These are phyloP conservation scores for Pouteria campechiana DNA, from an alignment of 179 eudicot species.

Conservation along the genomic window DNA sequence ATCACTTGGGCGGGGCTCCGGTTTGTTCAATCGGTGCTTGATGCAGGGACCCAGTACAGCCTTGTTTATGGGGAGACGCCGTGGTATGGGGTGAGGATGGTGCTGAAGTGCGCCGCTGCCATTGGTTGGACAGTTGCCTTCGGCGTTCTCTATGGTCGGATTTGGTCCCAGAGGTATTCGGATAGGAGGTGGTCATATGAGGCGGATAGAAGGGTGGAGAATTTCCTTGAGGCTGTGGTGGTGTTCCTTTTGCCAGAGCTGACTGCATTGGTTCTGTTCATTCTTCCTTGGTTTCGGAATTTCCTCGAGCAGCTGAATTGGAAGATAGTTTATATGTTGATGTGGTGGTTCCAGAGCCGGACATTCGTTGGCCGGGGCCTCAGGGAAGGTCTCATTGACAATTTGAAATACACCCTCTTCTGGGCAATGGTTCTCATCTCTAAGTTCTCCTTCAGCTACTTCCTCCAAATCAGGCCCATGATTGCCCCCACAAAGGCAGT, in stretches of 20 bases:
- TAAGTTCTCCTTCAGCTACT: slow-evolving; percentile 75
- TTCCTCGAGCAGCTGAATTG: slow-evolving; percentile 53
- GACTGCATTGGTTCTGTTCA: slow-evolving; percentile 56
- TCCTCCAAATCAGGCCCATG: slow-evolving; percentile 79
- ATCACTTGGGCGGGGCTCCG: slow-evolving; percentile 77
- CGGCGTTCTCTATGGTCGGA: slow-evolving; percentile 57
- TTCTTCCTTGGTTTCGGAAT: slow-evolving; percentile 75
- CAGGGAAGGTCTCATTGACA: slow-evolving; percentile 70
- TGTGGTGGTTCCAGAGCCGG: slow-evolving; percentile 89
- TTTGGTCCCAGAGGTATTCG: slow-evolving; percentile 67
- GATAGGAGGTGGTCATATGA: slow-evolving; percentile 51
- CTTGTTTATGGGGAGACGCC: slow-evolving; percentile 50
- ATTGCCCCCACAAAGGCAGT: slow-evolving; percentile 60
- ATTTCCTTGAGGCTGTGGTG: slow-evolving; percentile 49
- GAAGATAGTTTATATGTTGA: slow-evolving; percentile 37
- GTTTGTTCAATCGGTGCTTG: slow-evolving; percentile 62
- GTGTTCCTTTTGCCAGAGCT: slow-evolving; percentile 70
- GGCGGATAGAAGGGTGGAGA: slow-evolving; percentile 30
- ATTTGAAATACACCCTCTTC: slow-evolving; percentile 61
- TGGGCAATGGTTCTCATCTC: slow-evolving; percentile 62
- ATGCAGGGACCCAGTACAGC: slow-evolving; percentile 94
- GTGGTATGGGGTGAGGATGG: slow-evolving; percentile 78
- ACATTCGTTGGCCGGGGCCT: slow-evolving; percentile 77
- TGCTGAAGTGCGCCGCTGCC: slow-evolving; percentile 65
- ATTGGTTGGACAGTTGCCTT: slow-evolving; percentile 66